Conservation (phyloP, 2,329 filamentous ascomycete species). For the Fusarium devonianum region DNA sequence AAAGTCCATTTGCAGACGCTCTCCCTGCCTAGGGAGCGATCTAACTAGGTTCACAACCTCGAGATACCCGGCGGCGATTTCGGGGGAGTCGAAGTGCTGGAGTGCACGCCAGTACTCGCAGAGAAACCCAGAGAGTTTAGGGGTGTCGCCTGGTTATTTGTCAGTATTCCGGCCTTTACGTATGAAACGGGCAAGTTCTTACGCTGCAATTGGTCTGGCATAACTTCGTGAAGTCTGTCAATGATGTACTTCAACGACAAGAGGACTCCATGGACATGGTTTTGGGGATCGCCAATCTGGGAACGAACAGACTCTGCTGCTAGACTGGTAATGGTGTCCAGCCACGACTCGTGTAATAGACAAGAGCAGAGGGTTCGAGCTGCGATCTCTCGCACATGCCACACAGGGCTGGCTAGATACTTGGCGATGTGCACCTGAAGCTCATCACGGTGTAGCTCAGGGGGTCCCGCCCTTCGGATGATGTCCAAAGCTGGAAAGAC, state of each 20-base stretch:
- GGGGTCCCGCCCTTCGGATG: conserved; percentile 74
- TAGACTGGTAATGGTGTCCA: conserved; percentile 49
- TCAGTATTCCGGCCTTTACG: conserved; percentile 24
- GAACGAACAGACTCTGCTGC: conserved; percentile 43
- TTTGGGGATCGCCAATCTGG: conserved; percentile 49
- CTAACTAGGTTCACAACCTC: conserved; percentile 55
- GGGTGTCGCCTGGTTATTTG: conserved; percentile 41
- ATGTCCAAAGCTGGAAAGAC: conserved; percentile 87
- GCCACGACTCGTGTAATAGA: conserved; percentile 60
- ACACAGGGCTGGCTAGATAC: conserved; percentile 73
- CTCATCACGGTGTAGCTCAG: conserved; percentile 60
- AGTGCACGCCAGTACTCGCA: conserved; percentile 36
- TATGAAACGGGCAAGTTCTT: conserved; percentile 36
- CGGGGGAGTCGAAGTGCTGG: conserved; percentile 45
- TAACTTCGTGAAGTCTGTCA: conserved; percentile 59
- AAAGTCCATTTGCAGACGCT: conserved; percentile 33
- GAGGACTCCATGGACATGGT: conserved; percentile 66
- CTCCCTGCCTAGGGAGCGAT: conserved; percentile 39
- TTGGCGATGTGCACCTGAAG: conserved; percentile 65
- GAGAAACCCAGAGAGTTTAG: conserved; percentile 44
- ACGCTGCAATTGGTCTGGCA: conserved; percentile 53
- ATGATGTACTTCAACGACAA: conserved; percentile 64
- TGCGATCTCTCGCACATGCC: conserved; percentile 84
- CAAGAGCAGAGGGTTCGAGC: conserved; percentile 75
- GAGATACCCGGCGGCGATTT: conserved; percentile 55